Base-by-base conservation (phyloP, 352 stramenopile species). In the Plasmopara muralis region DNA sequence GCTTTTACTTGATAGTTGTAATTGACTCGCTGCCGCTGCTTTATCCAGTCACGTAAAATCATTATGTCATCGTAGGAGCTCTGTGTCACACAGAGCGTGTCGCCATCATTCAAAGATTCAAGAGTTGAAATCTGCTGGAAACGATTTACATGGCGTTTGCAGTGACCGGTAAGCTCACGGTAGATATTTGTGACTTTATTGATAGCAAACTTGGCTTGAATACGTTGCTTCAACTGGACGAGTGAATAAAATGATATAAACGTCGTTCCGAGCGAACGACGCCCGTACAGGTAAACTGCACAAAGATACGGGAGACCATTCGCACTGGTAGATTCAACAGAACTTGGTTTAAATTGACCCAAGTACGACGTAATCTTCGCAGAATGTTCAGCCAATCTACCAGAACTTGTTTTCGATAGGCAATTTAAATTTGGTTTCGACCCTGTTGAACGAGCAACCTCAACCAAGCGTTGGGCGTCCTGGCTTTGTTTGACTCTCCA, bases 1-100 rank as follows among this genome's bases (percentile, higher is more conserved):
- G 44, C 40, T 38, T 57, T 18, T 9, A 53, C 48, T 37, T 72
- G 50, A 33, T 70, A 66, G 28, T 45, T 45, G 43, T 74, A 50
- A 7, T 74, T 9, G 4, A 60, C 33, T n/a, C 60, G 50, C 48
- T 85, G 71, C 10, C 72, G 56, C 9, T 66, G 51, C 15, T 78
- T 74, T 44, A 87, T 80, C 78, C 76, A 87, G 13, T 72, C 55
- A 25, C 76, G 86, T 18, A 86, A 50, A 20, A 89, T 83, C 16
- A 59, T 64, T 70, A 87, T 89, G 25, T 89, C 78, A 39, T 89
- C 72, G 55, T 85, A 83, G 9, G 70, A 47, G 20, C 82, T 64
- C 15, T 66, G 72, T 0, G 78, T 89, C 37, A 72, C 64, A 39
- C 77, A 89, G 2, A 89, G 50, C 7, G 68, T 57, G 33, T 87